A percentile compares a stretch with the other conserved stretches of the same genome.
Evolutionary conservation across 73 alveolate species (phyloP).

Genomic region (Paramecium octaurelia): DNA sequence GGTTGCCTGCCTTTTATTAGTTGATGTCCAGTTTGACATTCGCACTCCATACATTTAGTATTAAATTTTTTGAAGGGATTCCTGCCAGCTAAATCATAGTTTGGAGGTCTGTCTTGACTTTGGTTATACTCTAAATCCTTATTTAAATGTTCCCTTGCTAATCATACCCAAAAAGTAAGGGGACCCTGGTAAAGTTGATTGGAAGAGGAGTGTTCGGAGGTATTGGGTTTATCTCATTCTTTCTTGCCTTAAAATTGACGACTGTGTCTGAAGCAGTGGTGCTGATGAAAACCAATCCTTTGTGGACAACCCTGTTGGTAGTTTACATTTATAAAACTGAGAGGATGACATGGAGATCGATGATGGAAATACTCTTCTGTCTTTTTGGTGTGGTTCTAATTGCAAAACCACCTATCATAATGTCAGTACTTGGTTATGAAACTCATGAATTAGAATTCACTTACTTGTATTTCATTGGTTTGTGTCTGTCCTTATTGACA

Average conservation of each 20-base stretch:
- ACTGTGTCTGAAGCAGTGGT: conserved; percentile 26
- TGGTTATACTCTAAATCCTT: background rate
- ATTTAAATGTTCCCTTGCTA: background rate
- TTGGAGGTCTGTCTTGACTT: background rate
- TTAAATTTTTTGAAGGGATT: background rate
- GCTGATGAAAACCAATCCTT: background rate
- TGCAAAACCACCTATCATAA: background rate
- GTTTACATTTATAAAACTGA: background rate
- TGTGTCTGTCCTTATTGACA: background rate
- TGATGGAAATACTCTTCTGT: background rate
- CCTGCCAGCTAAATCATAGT: background rate
- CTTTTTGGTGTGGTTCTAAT: background rate
- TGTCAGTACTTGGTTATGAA: background rate
- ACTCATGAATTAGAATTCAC: background rate
- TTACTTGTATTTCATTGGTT: background rate
- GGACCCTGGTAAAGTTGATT: background rate
- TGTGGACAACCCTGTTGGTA: conserved; percentile 12
- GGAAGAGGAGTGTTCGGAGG: conserved; percentile 28
- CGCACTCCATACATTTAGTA: background rate
- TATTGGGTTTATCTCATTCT: background rate
- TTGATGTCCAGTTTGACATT: background rate
- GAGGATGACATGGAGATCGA: background rate
- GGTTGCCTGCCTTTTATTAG: background rate
- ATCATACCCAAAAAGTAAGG: background rate
- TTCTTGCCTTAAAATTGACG: background rate